Percentiles rank a stretch among this genome's conserved stretches.
Conservation (phyloP, 2,329 filamentous ascomycete genomes). For the Colletotrichum sp. region DNA sequence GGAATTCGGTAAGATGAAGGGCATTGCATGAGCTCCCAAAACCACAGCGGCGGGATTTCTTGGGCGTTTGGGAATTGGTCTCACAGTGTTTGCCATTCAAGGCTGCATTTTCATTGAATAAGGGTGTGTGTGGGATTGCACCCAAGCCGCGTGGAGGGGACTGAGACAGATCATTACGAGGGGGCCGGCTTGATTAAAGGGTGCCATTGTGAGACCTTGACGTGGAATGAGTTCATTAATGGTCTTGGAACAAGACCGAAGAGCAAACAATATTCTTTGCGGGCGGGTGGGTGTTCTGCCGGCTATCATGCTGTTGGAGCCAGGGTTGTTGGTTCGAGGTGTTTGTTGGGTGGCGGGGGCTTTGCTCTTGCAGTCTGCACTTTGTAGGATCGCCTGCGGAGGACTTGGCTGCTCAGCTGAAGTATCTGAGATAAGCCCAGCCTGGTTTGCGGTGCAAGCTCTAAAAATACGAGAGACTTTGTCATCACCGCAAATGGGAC, state of each 20-base stretch:
- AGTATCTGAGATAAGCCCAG: constrained; percentile 5
- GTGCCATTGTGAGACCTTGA: background rate
- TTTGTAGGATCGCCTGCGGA: constrained; percentile 1
- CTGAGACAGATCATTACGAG: background rate
- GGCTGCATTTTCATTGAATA: background rate
- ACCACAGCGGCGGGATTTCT: background rate
- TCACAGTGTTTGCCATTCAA: background rate
- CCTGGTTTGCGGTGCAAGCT: background rate
- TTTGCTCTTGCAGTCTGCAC: background rate
- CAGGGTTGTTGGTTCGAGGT: background rate
- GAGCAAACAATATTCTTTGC: background rate
- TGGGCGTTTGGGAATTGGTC: background rate
- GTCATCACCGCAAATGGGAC: background rate
- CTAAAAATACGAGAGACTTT: constrained; percentile 14
- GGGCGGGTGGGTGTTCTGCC: background rate
- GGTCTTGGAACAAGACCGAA: background rate
- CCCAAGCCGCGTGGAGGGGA: background rate
- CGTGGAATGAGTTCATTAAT: background rate
- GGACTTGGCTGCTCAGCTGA: constrained; percentile 5
- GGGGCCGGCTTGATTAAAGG: background rate
- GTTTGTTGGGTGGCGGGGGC: background rate
- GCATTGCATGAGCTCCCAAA: background rate
- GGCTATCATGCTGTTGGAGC: background rate
- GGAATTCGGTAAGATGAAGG: background rate
- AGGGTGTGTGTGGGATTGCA: background rate